A percentile compares a stretch with the other conserved stretches of the same genome.
These are phyloP conservation scores for Patellifolia procumbens DNA, from an alignment of 179 eudicot genomes.

Conservation along the genomic window DNA sequence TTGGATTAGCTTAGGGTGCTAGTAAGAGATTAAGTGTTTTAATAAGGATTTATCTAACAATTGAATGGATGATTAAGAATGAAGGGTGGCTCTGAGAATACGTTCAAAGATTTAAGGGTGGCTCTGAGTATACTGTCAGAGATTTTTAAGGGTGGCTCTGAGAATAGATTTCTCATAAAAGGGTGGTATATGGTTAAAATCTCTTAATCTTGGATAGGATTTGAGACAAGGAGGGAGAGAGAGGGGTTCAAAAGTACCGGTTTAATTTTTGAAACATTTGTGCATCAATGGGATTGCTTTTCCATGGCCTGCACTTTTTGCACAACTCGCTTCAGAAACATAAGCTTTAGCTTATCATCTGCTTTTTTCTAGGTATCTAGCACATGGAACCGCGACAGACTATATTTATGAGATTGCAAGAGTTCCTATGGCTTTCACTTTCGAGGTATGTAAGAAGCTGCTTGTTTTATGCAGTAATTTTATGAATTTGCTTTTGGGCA, in stretches of 20 bases:
- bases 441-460: conserved; percentile 57
- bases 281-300: neutral
- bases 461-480: neutral
- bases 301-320: neutral
- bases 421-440: conserved; percentile 97
- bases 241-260: neutral
- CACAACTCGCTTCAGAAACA: neutral
- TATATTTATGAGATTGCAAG: conserved; percentile 83
- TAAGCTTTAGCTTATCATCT: neutral
- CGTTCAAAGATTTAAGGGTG: no score
- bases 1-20: no score
- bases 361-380: conserved; percentile 70
- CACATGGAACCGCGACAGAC: conserved; percentile 96
- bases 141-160: no score
- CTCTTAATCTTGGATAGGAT: neutral
- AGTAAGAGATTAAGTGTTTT: no score
- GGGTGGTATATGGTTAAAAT: no score
- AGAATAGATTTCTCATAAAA: no score
- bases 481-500: neutral
- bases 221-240: neutral
- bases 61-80: no score
- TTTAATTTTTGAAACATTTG: neutral
- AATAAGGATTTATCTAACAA: no score
- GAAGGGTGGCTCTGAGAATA: no score
- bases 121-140: no score